Conservation (phyloP, 371 early-diverging fungal species). For the Syncephalis fuscata region DNA sequence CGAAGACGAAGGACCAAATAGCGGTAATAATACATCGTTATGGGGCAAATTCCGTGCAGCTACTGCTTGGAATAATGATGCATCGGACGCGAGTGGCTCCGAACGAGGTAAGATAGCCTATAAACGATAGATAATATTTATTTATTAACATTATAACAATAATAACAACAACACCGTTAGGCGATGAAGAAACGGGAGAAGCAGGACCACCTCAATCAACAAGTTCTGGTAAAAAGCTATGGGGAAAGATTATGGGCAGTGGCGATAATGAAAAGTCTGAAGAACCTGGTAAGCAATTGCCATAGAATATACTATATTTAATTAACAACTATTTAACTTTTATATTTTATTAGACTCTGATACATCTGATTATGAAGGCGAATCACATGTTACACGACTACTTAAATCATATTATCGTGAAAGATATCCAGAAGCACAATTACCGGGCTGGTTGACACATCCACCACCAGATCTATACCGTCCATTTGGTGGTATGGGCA, state of each 20-base stretch:
- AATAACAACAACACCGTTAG: too few species aligned
- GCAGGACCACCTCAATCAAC: too few species aligned
- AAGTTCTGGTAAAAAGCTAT: too few species aligned
- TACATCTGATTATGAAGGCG: slow-evolving; percentile 34
- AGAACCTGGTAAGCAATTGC: neutral
- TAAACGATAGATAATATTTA: too few species aligned
- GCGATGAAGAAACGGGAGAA: too few species aligned
- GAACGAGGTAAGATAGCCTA: too few species aligned
- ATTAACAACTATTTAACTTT: neutral
- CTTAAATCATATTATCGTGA: slow-evolving; percentile 28
- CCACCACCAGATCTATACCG: neutral
- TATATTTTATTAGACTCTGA: slow-evolving; percentile 25
- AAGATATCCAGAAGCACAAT: slow-evolving; percentile 10
- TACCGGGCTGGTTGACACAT: slow-evolving; percentile 7
- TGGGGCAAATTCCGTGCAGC: slow-evolving; percentile 5
- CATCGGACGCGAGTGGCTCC: too few species aligned
- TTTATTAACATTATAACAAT: too few species aligned
- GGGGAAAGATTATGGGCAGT: too few species aligned
- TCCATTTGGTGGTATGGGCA: too few species aligned
- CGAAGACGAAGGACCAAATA: neutral
- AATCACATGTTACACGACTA: slow-evolving; percentile 29
- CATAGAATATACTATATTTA: neutral
- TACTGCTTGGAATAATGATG: slow-evolving; percentile 2
- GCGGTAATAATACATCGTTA: neutral
- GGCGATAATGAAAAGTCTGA: too few species aligned